These are phyloP conservation scores for Phytophthora pini DNA, from an alignment of 352 stramenopile species.

Conservation along the genomic window DNA sequence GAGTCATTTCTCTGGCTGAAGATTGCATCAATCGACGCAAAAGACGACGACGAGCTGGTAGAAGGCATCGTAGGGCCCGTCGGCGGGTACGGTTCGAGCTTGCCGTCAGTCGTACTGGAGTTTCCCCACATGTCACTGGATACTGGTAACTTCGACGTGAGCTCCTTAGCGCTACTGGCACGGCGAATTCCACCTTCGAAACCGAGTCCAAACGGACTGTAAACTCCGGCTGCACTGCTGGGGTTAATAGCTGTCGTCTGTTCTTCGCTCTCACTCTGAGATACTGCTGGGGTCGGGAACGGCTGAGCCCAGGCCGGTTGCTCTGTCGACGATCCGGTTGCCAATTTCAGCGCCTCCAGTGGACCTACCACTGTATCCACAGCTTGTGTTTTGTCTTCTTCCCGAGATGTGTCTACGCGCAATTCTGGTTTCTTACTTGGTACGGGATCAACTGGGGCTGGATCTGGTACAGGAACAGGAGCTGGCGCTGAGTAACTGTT, in stretches of 20 bases:
- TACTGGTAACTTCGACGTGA: slow-evolving; percentile 19
- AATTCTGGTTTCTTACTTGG: slow-evolving; percentile 46
- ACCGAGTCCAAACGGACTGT: slow-evolving; percentile 77
- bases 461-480: neutral
- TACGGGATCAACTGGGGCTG: slow-evolving; percentile 16
- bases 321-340: slow-evolving; percentile 63
- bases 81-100: slow-evolving; percentile 24
- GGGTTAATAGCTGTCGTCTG: slow-evolving; percentile 3
- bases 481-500: slow-evolving; percentile 24
- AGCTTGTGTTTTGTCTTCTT: slow-evolving; percentile 27
- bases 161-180: slow-evolving; percentile 31
- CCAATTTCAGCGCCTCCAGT: slow-evolving; percentile 75
- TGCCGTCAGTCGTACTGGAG: slow-evolving; percentile 21
- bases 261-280: slow-evolving; percentile 46
- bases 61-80: slow-evolving; percentile 16
- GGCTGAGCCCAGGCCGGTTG: slow-evolving; percentile 74
- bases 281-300: slow-evolving; percentile 60
- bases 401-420: slow-evolving; percentile 55
- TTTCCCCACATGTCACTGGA: slow-evolving; percentile 35
- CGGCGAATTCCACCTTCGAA: slow-evolving; percentile 74
- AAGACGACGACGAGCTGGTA: slow-evolving; percentile 56
- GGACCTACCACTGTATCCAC: slow-evolving; percentile 55
- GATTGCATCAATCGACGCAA: slow-evolving; percentile 85
- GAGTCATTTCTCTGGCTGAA: slow-evolving; percentile 80
- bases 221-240: slow-evolving; percentile 41